A percentile compares a stretch with the other conserved stretches of the same genome.
phyloP scores from a whole-genome alignment of 164 flowering plant genomes.

The Liriodendron chinense region DNA sequence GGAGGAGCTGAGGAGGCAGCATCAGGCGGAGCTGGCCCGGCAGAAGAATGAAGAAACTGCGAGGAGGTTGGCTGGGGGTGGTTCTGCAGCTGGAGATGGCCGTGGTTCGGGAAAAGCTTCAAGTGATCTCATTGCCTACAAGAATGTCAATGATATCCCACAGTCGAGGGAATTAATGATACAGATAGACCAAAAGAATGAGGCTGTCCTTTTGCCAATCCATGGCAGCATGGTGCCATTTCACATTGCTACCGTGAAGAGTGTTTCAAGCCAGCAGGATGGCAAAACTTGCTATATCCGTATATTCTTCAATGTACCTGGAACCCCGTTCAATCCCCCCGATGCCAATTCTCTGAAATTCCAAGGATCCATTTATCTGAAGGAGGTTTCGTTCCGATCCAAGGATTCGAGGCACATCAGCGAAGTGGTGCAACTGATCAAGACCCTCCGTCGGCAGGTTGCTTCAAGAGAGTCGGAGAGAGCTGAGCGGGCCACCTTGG shows the following conservation, averaged over 20 bases:
- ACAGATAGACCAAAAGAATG: slow-evolving; percentile 73
- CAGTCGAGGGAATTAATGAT: slow-evolving; percentile 64
- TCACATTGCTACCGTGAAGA: slow-evolving; percentile 66
- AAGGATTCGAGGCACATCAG: slow-evolving; percentile 77
- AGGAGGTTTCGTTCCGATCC: slow-evolving; percentile 81
- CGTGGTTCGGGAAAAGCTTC: slow-evolving; percentile 22
- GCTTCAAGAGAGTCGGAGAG: slow-evolving; percentile 69
- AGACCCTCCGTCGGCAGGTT: slow-evolving; percentile 67
- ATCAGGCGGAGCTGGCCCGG: slow-evolving; percentile 80
- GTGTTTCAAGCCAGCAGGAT: slow-evolving; percentile 70
- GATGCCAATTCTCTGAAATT: slow-evolving; percentile 54
- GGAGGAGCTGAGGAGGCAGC: slow-evolving; percentile 73
- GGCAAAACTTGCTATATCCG: slow-evolving; percentile 61
- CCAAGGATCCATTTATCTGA: slow-evolving; percentile 60
- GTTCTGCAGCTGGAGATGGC: slow-evolving; percentile 32
- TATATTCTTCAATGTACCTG: slow-evolving; percentile 76
- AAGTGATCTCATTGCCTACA: slow-evolving; percentile 61
- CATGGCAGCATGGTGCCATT: slow-evolving; percentile 80
- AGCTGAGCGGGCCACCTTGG: slow-evolving; percentile 85
- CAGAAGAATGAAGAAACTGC: slow-evolving; percentile 88
- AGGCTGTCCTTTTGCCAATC: slow-evolving; percentile 68
- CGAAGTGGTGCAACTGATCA: slow-evolving; percentile 71
- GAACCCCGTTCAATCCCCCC: slow-evolving; percentile 61
- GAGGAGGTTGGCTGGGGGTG: slow-evolving; percentile 72
- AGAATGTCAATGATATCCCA: slow-evolving; percentile 60